Conservation (phyloP, 176 grass and related monocot genomes). For the Areca catechu region DNA sequence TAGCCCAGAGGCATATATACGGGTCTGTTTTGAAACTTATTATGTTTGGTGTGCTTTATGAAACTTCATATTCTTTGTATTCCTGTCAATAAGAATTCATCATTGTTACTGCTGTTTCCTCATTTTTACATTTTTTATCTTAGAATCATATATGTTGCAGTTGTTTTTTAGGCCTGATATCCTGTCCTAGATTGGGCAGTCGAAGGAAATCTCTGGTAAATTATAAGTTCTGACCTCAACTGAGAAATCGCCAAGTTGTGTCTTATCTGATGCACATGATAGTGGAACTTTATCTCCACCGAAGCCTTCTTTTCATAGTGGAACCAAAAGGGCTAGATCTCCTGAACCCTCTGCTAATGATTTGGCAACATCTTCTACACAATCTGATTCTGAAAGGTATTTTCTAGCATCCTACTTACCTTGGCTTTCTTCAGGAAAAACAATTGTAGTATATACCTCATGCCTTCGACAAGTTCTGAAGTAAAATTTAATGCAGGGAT, state of each 20-base stretch:
- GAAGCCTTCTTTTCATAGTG: conserved; percentile 22
- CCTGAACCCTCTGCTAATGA: conserved; percentile 18
- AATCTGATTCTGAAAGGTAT: conserved; percentile 37
- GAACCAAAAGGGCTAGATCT: conserved; percentile 24
- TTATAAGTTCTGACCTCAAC: conserved; percentile 22
- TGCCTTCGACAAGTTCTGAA: background rate
- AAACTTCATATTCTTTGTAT: no score
- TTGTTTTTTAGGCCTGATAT: conserved; percentile 37
- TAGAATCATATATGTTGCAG: background rate
- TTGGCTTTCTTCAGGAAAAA: background rate
- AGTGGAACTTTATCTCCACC: conserved; percentile 28
- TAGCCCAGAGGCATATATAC: no score
- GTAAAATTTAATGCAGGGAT: conserved; percentile 36
- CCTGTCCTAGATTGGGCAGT: conserved; percentile 1
- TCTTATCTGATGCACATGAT: conserved; percentile 23
- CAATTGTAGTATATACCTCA: background rate
- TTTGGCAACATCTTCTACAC: conserved; percentile 23
- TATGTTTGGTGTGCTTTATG: no score
- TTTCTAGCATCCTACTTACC: background rate
- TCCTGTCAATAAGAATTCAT: background rate
- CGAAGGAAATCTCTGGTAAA: conserved; percentile 26
- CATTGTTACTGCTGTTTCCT: background rate
- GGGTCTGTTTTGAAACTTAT: no score
- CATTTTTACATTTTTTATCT: conserved; percentile 5
- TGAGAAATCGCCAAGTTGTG: conserved; percentile 9